These are phyloP conservation scores for Cryptococcus deneoformans DNA, from an alignment of 1,284 basidiomycete genomes.

Conservation along the genomic window DNA sequence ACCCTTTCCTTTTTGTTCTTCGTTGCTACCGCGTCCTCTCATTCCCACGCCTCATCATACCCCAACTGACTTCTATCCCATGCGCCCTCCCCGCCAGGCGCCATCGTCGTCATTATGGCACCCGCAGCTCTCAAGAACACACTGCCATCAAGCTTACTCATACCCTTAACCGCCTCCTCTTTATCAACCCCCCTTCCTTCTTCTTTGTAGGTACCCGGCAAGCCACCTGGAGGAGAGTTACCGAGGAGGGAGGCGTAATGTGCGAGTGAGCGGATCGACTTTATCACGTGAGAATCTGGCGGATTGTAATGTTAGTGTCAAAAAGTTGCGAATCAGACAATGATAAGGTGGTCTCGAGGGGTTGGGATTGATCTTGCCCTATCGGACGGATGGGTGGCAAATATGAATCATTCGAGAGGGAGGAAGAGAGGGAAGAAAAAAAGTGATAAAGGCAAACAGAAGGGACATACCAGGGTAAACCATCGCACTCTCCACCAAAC, in stretches of 20 bases:
- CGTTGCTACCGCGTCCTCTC: neutral
- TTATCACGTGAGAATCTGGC: constrained; percentile 61
- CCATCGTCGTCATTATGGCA: constrained; percentile 57
- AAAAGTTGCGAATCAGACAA: neutral
- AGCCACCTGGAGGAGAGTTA: constrained; percentile 49
- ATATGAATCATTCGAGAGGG: no score
- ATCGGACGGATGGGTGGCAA: no score
- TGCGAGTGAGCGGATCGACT: constrained; percentile 59
- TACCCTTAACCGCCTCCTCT: constrained; percentile 3
- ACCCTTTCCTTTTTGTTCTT: neutral
- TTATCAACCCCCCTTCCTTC: no score
- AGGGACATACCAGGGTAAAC: constrained; percentile 51
- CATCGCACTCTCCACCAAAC: constrained; percentile 56
- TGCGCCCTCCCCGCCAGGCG: constrained; percentile 40
- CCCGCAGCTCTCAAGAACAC: constrained; percentile 64
- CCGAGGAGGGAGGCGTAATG: constrained; percentile 58
- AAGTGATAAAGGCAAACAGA: neutral
- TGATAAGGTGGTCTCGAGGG: no score
- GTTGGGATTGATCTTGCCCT: no score
- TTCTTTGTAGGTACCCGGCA: constrained; percentile 36
- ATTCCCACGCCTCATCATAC: constrained; percentile 66
- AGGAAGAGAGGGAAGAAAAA: neutral
- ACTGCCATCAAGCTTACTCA: constrained; percentile 58
- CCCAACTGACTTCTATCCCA: constrained; percentile 66
- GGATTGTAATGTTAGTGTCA: neutral